Evolutionary conservation across 345 rosid species (phyloP).

Genomic region (Microthlaspi erraticum): DNA sequence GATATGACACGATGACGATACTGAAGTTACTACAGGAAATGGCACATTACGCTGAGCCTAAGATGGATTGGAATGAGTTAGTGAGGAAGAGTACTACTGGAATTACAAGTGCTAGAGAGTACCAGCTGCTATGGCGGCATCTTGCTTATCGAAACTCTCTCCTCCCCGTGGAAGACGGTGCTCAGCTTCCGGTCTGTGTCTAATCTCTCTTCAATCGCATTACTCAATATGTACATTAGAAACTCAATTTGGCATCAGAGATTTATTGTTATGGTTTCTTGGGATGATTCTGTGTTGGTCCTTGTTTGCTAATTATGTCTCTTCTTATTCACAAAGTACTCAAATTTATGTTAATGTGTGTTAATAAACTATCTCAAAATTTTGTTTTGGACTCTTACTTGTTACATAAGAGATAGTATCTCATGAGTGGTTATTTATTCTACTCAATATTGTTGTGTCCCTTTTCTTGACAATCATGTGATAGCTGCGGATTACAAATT

Average conservation of each 20-base stretch:
- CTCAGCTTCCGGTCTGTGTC: constrained; percentile 63
- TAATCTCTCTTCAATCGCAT: no score
- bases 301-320: neutral
- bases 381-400: constrained; percentile 2
- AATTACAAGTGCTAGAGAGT: constrained; percentile 72
- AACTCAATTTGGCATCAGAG: neutral
- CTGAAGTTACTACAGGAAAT: constrained; percentile 69
- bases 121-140: constrained; percentile 93
- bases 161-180: constrained; percentile 56
- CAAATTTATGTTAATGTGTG: neutral
- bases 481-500: neutral
- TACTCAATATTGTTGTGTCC: constrained; percentile 2
- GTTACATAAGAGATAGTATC: neutral
- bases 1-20: constrained; percentile 63
- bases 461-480: constrained; percentile 25
- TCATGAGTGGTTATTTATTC: neutral
- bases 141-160: constrained; percentile 71
- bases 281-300: constrained; percentile 7
- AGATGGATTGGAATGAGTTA: constrained; percentile 70
- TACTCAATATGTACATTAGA: neutral
- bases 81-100: constrained; percentile 71
- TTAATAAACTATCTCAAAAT: neutral
- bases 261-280: neutral
- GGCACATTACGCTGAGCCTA: constrained; percentile 49
- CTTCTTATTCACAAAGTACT: constrained; percentile 2